Base-by-base conservation (phyloP, 148 eudicot species). In the Camellia japonica region DNA sequence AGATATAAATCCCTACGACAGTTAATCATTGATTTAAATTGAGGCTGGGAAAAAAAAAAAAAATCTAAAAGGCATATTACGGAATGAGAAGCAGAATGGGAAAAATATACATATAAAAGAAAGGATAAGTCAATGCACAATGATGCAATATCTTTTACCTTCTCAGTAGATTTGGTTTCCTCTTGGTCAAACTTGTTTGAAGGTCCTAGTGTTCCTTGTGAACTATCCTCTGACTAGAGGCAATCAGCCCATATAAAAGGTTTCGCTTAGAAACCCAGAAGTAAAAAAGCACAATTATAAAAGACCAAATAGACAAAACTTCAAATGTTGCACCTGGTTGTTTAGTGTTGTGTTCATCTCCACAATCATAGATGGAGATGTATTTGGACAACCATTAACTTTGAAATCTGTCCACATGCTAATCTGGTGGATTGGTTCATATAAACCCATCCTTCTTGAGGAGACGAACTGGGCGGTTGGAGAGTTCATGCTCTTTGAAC, bases 331-430 rank as follows among this genome's bases (percentile, higher is more conserved):
- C 80, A 96, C 97, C 95, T 91, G 90, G 83, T 81, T 88, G 75
- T 90, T 92, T 80, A 91, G 51, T 77, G 86, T 86, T 46, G 90
- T 83, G 16, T 96, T 92, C 67, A 89, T 80, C 71, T 88, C 90
- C 6, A 89, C 43, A 73, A 91, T 78, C 76, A 88, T 75, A 43
- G 97, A 79, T 16, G 91, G 77, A 52, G 95, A 82, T 19, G 91
- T 72, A 81, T 90, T 90, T 18, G 84, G 81, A 73, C 71, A 93
- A 56, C 80, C 85, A 68, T 86, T 90, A 81, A 86, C 92, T 85
- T 91, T 89, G 83, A 88, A 93, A 80, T 92, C 97, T 15, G 86
- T 88, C 99, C 99, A 94, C 80, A 94, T 86, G 84, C 80, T 88
- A 79, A 91, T 85, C 81, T 90, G 99, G 77, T 91, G 90, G 81